Conservation (phyloP, 345 rosid species). For the Eucalyptus caleyi region DNA sequence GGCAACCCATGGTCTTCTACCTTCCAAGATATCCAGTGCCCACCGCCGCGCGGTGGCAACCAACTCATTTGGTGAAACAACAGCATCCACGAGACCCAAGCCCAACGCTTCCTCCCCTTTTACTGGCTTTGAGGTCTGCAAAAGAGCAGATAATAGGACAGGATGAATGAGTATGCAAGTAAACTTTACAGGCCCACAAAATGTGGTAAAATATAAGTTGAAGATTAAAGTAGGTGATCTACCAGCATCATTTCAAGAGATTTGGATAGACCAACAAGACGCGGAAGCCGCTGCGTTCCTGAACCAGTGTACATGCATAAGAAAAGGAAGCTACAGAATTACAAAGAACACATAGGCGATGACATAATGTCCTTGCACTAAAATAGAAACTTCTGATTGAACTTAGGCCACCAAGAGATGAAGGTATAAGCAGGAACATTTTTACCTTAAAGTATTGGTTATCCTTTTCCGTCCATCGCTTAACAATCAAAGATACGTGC, state of each 20-base stretch:
- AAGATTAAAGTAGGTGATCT: conserved; percentile 5
- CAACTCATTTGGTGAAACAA: conserved; percentile 64
- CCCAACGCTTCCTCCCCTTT: conserved; percentile 64
- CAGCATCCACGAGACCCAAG: conserved; percentile 79
- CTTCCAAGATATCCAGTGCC: conserved; percentile 73
- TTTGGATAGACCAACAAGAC: conserved; percentile 91
- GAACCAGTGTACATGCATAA: conserved; percentile 14
- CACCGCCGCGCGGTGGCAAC: conserved; percentile 61
- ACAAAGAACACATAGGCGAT: not conserved
- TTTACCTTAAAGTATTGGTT: not conserved
- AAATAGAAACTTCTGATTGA: not conserved
- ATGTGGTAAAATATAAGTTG: not conserved
- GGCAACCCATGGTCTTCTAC: conserved; percentile 78
- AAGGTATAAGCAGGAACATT: not conserved
- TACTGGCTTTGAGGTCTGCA: conserved; percentile 82
- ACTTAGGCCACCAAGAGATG: not conserved
- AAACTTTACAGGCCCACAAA: not conserved
- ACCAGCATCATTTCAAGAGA: conserved; percentile 98
- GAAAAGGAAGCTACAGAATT: not conserved
- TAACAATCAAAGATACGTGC: not conserved
- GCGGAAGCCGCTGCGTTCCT: conserved; percentile 99
- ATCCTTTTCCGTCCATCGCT: not conserved
- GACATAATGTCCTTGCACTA: not conserved
- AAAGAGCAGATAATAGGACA: not conserved
- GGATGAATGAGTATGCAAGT: not conserved